Base-by-base conservation (phyloP, 1,284 basidiomycete genomes). In the Irpex lacteus region DNA sequence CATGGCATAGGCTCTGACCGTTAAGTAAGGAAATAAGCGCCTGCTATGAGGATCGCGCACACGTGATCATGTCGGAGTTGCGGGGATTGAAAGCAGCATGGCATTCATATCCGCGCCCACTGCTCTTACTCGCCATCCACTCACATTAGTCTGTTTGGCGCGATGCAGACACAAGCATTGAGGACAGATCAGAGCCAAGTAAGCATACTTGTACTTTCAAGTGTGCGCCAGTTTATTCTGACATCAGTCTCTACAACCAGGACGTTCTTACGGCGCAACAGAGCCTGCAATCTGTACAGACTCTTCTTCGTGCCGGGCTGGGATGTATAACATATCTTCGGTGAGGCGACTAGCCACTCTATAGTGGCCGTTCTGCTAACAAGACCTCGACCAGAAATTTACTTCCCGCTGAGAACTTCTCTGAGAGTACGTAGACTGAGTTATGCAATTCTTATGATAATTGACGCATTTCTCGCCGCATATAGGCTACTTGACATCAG, bases 241-340 rank as follows among this genome's bases (percentile, higher is more conserved):
- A 44, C 19, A 34, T 21, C 50, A 61, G 19, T 5, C 13, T 19
- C 53, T 62, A 62, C 26, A 0, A 13, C 9, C 52, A 65, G 60
- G 58, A 50, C 5, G 18, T 47, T 1, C 15, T 62, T 32, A 89
- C 82, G 11, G 82, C 82, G 4, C 78, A 80, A 9, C 88, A 89
- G 68, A 91, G 89, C 69, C 75, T 90, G 60, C 81, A 82, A 56
- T 86, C 86, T 32, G 83, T 92, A 7, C 84, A 91, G 71, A 90
- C 89, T 5, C 79, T 94, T 53, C 75, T 94, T 13, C 81, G 81
- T 68, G 89, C 92, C 8, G 89, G 90, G 6, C 74, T 94, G 56
- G 91, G 90, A 1, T 91, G 90, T 66, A 90, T 94, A 63, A 85
- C 90, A 19, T 94, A 87, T 72, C 76, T 94, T 61, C 85, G 91